A percentile compares a stretch with the other conserved stretches of the same genome.
Evolutionary conservation across 345 rosid genomes (phyloP).

Genomic region (Ceriops decandra): DNA sequence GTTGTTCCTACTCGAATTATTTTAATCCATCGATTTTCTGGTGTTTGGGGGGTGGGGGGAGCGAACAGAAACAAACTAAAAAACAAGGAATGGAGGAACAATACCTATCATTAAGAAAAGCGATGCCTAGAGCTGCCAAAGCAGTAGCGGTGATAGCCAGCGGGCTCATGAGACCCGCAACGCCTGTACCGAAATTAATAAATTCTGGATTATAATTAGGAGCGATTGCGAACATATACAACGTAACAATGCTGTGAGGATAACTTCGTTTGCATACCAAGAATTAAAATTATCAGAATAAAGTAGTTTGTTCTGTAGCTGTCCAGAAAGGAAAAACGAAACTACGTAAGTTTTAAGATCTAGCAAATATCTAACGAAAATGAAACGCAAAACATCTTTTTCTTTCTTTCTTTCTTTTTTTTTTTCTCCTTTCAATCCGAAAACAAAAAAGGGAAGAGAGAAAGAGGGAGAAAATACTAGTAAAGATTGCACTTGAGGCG

Average conservation of each 20-base stretch:
- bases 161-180: constrained; percentile 63
- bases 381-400: background rate
- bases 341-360: background rate
- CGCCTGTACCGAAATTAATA: constrained; percentile 35
- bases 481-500: constrained; percentile 99
- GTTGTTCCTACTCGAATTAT: too few species aligned
- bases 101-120: constrained; percentile 90
- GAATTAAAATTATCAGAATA: constrained; percentile 70
- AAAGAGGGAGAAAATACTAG: constrained; percentile 47
- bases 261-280: constrained; percentile 47
- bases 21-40: too few species aligned
- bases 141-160: constrained; percentile 63
- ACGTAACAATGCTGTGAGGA: background rate
- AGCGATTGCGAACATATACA: background rate
- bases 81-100: background rate
- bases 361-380: background rate
- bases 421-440: too few species aligned
- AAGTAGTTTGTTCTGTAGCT: constrained; percentile 96
- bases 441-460: background rate
- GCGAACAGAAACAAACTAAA: background rate
- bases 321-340: constrained; percentile 26
- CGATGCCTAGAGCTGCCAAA: constrained; percentile 62
- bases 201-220: constrained; percentile 31
- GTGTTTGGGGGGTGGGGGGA: too few species aligned
- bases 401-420: too few species aligned